Base-by-base conservation (phyloP, 2,329 filamentous ascomycete species). In the Dactylellina cionopaga region DNA sequence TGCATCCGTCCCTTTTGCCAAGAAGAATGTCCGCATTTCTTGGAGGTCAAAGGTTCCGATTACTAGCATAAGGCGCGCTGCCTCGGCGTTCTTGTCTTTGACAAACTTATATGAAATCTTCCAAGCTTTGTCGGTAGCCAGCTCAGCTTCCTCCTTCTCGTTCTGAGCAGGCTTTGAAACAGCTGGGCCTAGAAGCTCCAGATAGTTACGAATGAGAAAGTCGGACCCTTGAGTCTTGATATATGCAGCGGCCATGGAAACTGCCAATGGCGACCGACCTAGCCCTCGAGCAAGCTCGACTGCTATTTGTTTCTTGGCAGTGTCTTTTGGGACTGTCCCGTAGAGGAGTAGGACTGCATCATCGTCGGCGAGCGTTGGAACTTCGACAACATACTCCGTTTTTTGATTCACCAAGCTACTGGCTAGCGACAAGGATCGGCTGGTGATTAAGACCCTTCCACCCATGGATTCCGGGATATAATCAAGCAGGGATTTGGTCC, bases 301-400 rank as follows among this genome's bases (percentile, higher is more conserved):
- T 5, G 47, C 47, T 17, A 35, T 22, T 29, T 52, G 10, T 19
- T 52, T 52, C 27, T 52, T 52, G 2, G 47, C 29, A 7, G 25
- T 17, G 27, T 52, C 47, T 19, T 52, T 52, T 24, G 47, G 25
- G 19, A 52, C 22, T n/a, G 3, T 25, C n/a, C 47, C 47, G n/a
- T 52, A 52, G 7, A 52, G 7, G 25, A 52, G 25, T 2, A 35
- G 11, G 13, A 35, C 25, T 10, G 47, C 27, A 29, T 52, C 47
- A 19, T 52, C 47, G 27, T 52, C 47, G 19, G 25, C 3, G n/a
- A 52, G 29, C 15, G 25, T 9, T 35, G 47, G 29, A 35, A 52
- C 27, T 4, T 52, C 47, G 19, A 52, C 17, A n/a, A 52, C 24
- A 52, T 52, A 52, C n/a, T 52, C 47, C 17, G 47, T 33, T 52